Conservation (phyloP, 768 basidiomycete genomes). For the Vararia minispora region DNA sequence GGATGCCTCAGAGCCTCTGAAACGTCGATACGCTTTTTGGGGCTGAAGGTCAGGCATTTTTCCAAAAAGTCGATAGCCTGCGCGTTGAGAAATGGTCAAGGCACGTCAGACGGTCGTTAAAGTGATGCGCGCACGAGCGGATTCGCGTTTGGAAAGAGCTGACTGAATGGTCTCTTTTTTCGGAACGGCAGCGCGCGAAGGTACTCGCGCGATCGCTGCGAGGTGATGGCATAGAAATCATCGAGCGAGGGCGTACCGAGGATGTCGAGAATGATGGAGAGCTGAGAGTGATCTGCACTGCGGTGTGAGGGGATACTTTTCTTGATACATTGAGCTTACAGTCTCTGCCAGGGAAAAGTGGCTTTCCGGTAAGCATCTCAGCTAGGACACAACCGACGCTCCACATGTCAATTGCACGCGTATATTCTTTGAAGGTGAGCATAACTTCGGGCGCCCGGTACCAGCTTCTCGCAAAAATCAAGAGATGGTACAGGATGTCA, state of each 20-base stretch:
- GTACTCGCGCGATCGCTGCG: constrained; percentile 70
- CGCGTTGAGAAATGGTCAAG: neutral
- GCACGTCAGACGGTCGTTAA: neutral
- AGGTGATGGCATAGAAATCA: constrained; percentile 90
- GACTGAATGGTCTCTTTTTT: constrained; percentile 59
- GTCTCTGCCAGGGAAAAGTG: constrained; percentile 91
- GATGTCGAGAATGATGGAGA: constrained; percentile 88
- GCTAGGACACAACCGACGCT: constrained; percentile 80
- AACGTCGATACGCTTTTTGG: constrained; percentile 80
- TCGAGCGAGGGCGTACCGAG: constrained; percentile 86
- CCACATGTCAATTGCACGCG: constrained; percentile 81
- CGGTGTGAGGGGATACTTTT: neutral
- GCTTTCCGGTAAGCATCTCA: constrained; percentile 87
- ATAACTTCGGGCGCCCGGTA: constrained; percentile 97
- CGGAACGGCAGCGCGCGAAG: constrained; percentile 83
- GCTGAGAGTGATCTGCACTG: constrained; percentile 79
- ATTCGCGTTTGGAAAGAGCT: constrained; percentile 68
- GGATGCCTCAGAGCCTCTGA: constrained; percentile 83
- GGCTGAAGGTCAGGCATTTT: constrained; percentile 75
- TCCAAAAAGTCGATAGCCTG: constrained; percentile 72
- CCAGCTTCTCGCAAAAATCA: constrained; percentile 44
- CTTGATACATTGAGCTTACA: no score
- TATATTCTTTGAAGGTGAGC: constrained; percentile 96
- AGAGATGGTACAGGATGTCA: constrained; percentile 8
- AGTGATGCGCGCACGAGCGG: constrained; percentile 37